Evolutionary conservation across 257 asterid genomes (phyloP).

Genomic region (Solanum pinnatisectum): DNA sequence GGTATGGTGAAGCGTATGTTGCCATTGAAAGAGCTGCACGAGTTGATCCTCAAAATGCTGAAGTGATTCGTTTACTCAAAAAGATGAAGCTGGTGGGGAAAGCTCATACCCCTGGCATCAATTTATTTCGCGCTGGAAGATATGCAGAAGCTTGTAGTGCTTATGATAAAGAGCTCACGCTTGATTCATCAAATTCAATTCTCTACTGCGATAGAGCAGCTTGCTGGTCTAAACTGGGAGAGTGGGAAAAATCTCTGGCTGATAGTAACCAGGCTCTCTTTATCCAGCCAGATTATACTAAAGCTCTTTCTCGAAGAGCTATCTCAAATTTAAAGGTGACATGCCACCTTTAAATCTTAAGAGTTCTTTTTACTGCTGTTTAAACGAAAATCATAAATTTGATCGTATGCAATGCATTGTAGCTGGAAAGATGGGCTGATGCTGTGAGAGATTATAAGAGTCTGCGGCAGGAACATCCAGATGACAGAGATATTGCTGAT

Average conservation of each 20-base stretch:
- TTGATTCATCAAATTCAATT: conserved; percentile 47
- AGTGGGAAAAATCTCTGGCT: conserved; percentile 57
- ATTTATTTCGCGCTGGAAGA: conserved; percentile 56
- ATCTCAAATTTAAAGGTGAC: conserved; percentile 53
- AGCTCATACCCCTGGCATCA: conserved; percentile 65
- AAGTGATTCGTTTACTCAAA: conserved; percentile 30
- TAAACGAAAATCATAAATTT: conserved; percentile 21
- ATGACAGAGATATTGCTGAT: conserved; percentile 67
- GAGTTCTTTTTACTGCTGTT: neutral
- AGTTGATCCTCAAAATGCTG: conserved; percentile 37
- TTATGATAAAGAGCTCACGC: conserved; percentile 49
- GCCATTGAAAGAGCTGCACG: conserved; percentile 44
- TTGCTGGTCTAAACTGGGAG: conserved; percentile 70
- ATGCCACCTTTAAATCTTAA: neutral
- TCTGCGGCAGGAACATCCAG: conserved; percentile 55
- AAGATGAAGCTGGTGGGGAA: conserved; percentile 40
- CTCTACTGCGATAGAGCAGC: conserved; percentile 74
- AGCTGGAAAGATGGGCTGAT: conserved; percentile 87
- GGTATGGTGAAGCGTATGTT: conserved; percentile 49
- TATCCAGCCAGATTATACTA: conserved; percentile 47
- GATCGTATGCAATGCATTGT: conserved; percentile 35
- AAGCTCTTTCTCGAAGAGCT: conserved; percentile 65
- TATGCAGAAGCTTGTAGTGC: conserved; percentile 64
- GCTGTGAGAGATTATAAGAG: conserved; percentile 78
- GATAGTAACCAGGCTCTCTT: conserved; percentile 67